Conservation (phyloP, 2,329 filamentous ascomycete species). For the Samsoniella hepiali region DNA sequence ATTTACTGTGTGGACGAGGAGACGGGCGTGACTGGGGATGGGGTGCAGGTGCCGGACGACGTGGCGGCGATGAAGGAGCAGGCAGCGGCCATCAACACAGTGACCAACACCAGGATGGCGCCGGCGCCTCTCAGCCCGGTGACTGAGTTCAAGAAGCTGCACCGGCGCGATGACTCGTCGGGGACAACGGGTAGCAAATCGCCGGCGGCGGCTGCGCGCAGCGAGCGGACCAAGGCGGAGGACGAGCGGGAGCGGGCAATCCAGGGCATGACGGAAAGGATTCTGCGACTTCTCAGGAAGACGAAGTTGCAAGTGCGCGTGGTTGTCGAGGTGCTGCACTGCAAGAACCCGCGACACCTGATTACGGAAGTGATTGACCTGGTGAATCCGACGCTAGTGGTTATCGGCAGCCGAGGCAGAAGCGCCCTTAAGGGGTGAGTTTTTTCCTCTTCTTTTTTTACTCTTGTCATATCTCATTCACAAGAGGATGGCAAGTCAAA, state of each 20-base stretch:
- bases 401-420: conserved; percentile 85
- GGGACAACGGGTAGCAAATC: conserved; percentile 39
- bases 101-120: conserved; percentile 44
- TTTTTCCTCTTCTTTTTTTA: neutral
- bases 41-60: conserved; percentile 65
- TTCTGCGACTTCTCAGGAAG: conserved; percentile 82
- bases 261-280: conserved; percentile 78
- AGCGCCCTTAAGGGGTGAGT: conserved; percentile 89
- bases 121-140: conserved; percentile 33
- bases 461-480: neutral
- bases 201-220: conserved; percentile 45
- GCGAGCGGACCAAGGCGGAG: conserved; percentile 60
- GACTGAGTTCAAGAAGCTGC: conserved; percentile 31
- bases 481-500: neutral
- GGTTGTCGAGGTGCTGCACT: conserved; percentile 94
- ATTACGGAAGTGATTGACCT: conserved; percentile 97
- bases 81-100: conserved; percentile 65
- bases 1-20: conserved; percentile 96
- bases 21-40: conserved; percentile 51
- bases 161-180: conserved; percentile 30
- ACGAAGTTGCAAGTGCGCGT: conserved; percentile 89
- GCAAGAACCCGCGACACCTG: conserved; percentile 94
- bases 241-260: conserved; percentile 77
- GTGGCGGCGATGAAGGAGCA: conserved; percentile 73
- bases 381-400: conserved; percentile 85